Evolutionary conservation across 176 grass and related monocot species (phyloP).

Genomic region (Musa schizocarpa): DNA sequence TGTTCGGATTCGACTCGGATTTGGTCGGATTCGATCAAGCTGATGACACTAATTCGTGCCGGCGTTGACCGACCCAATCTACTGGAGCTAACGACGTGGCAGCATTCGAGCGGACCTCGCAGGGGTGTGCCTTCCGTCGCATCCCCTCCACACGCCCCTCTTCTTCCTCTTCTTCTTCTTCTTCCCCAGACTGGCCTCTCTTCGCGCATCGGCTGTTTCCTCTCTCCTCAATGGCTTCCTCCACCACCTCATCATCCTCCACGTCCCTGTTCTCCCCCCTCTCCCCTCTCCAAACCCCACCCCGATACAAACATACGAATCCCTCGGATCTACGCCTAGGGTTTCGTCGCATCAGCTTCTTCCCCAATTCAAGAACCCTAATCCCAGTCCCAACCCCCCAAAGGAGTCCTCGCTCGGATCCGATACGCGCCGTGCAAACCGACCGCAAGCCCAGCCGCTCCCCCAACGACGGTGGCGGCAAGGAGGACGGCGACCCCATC

Average conservation of each 20-base stretch:
- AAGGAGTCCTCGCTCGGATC: background rate
- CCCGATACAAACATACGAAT: background rate
- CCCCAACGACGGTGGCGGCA: slow-evolving; percentile 23
- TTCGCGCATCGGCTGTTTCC: background rate
- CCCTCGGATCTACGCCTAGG: background rate
- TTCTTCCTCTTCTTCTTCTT: background rate
- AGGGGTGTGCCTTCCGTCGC: no score
- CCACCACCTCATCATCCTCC: slow-evolving; percentile 18
- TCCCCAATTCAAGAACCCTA: slow-evolving; percentile 19
- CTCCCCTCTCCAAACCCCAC: background rate
- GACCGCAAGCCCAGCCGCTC: slow-evolving; percentile 34
- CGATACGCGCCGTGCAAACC: slow-evolving; percentile 61
- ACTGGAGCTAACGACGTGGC: no score
- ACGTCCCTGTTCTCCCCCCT: slow-evolving; percentile 27
- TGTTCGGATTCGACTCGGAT: no score
- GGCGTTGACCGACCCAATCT: no score
- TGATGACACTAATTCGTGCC: no score
- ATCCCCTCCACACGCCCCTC: background rate
- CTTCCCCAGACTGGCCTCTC: background rate
- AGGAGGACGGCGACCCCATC: slow-evolving; percentile 49
- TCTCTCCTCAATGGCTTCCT: slow-evolving; percentile 38
- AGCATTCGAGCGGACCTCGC: no score
- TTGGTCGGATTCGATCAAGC: slow-evolving; percentile 11
- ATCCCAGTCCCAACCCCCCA: slow-evolving; percentile 17
- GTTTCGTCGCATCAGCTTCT: background rate